phyloP scores from a whole-genome alignment of 1,284 basidiomycete species.

The Erythrobasidium hasegawianum region DNA sequence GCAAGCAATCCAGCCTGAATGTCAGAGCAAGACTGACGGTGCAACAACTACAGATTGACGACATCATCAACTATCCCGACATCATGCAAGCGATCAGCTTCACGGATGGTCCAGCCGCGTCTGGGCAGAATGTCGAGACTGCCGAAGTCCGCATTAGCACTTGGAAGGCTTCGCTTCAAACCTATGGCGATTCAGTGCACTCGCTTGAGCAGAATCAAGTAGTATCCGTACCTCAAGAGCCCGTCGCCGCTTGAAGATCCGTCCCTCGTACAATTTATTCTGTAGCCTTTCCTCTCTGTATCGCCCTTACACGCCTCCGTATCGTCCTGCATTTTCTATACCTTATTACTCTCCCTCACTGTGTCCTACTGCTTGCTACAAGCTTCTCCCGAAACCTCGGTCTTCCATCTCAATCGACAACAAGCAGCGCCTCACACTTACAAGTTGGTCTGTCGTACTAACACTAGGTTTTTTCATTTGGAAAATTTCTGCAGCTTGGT shows the following conservation, averaged over 20 bases:
- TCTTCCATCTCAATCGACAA: too few species aligned
- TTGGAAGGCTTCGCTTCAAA: constrained; percentile 20
- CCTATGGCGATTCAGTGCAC: constrained; percentile 15
- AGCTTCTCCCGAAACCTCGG: too few species aligned
- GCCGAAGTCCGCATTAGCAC: constrained; percentile 24
- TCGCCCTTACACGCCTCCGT: too few species aligned
- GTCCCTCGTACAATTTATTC: too few species aligned
- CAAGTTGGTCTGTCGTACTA: too few species aligned
- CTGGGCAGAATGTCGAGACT: constrained; percentile 17
- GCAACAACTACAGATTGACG: constrained; percentile 9
- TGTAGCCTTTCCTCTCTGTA: too few species aligned
- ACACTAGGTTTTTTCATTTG: too few species aligned
- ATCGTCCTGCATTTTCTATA: too few species aligned
- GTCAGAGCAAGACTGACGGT: background rate
- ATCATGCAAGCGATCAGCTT: constrained; percentile 32
- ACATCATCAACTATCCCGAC: constrained; percentile 30
- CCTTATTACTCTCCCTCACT: too few species aligned
- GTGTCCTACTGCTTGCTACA: too few species aligned
- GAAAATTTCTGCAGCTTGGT: too few species aligned
- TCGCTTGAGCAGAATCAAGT: constrained; percentile 31
- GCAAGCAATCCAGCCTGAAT: background rate
- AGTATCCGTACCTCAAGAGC: constrained; percentile 6
- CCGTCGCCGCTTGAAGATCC: background rate
- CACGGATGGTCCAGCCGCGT: constrained; percentile 11
- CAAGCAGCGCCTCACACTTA: too few species aligned